Base-by-base conservation (phyloP, 2,329 filamentous ascomycete species). In the Colletotrichum agaves region DNA sequence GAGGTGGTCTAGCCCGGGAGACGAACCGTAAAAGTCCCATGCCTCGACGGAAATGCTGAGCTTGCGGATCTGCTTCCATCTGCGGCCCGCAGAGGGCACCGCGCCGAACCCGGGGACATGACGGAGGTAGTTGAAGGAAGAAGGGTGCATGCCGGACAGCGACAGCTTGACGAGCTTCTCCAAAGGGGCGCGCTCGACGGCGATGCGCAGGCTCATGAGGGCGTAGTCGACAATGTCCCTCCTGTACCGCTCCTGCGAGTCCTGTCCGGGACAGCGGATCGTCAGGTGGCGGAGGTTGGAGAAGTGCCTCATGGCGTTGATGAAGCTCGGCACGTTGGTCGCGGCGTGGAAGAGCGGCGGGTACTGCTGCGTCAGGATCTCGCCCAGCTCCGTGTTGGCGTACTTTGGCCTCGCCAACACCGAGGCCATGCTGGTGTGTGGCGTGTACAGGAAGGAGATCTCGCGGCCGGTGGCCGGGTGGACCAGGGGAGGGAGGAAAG, bases 341-440 rank as follows among this genome's bases (percentile, higher is more conserved):
- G 94, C 92, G 6, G 93, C 92, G 75, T 97, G 94, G 80, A 97
- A 97, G 3, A 97, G 82, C 5, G 94, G 93, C 59, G 93, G 93
- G 74, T 97, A 97, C 79, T 97, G 93, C 75, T 93, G 89, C 13
- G 93, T 92, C 69, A 97, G 84, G 66, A 97, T 86, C 75, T 95
- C 91, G 69, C 90, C 93, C 74, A 96, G 88, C 74, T 93, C 91
- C 73, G 87, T 85, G 76, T 90, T 92, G 72, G 91, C 92, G 77
- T 97, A 97, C 79, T 93, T 95, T 58, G 91, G 91, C 61, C 89
- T 83, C 70, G 87, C 84, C 72, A 89, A 80, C 50, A 84, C 87
- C 61, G 84, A 88, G 33, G 85, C 85, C 75, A 88, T 87, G 44
- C 89, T 89, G 3, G 87, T 88, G 74, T 93, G 91, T 15, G 94